A percentile compares a stretch with the other conserved stretches of the same genome.
phyloP scores from a whole-genome alignment of 495 filamentous ascomycete genomes.

The Amorphotheca resinae region DNA sequence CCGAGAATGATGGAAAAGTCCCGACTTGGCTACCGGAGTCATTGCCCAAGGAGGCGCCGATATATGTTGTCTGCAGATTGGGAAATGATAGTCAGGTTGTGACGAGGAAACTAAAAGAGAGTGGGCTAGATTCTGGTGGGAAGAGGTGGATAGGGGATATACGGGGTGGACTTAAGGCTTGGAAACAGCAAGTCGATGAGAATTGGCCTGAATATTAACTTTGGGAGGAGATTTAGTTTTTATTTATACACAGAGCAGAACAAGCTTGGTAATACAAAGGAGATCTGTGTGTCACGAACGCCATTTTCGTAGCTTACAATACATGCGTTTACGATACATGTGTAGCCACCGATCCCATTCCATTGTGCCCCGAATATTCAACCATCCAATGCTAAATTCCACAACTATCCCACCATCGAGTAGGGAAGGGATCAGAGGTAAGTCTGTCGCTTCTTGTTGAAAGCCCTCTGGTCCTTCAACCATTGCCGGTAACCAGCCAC shows the following conservation, averaged over 20 bases:
- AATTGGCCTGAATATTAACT: slow-evolving; percentile 44
- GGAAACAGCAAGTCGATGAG: slow-evolving; percentile 65
- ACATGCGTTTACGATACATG: background rate
- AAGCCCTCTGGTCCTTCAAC: slow-evolving; percentile 96
- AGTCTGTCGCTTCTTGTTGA: slow-evolving; percentile 75
- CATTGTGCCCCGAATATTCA: background rate
- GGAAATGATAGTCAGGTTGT: slow-evolving; percentile 86
- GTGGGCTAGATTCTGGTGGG: slow-evolving; percentile 44
- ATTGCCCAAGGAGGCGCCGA: slow-evolving; percentile 25
- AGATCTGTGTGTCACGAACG: slow-evolving; percentile 7
- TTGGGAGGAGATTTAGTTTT: slow-evolving; percentile 11
- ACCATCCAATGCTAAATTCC: background rate
- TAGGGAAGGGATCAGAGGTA: slow-evolving; percentile 25
- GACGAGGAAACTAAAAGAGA: slow-evolving; percentile 55
- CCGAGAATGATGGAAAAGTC: background rate
- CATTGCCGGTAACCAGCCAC: slow-evolving; percentile 83
- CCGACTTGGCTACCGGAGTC: slow-evolving; percentile 34
- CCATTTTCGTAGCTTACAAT: slow-evolving; percentile 7
- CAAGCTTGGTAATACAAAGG: slow-evolving; percentile 14
- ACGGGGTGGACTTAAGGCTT: slow-evolving; percentile 68
- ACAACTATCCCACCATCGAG: background rate
- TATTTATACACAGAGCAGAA: background rate
- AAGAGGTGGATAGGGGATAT: slow-evolving; percentile 59
- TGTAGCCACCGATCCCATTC: slow-evolving; percentile 5
- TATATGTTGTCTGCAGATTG: slow-evolving; percentile 73